Conservation (phyloP, 2,329 filamentous ascomycete species). For the Verticillium dahliae region DNA sequence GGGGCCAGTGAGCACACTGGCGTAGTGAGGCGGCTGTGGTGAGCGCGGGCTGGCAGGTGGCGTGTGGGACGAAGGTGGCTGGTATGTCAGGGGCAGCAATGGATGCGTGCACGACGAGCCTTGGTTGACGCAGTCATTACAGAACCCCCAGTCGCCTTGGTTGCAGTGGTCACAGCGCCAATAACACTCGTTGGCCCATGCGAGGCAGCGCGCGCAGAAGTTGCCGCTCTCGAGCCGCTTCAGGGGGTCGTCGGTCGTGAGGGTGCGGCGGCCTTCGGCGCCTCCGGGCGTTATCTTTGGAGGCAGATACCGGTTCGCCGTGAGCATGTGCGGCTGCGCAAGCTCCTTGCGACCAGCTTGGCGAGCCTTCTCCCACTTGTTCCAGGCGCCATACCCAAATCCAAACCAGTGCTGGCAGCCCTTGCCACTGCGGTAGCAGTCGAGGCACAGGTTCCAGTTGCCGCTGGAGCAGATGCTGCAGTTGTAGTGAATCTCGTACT, state of each 20-base stretch:
- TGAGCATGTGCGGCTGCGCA: constrained; percentile 51
- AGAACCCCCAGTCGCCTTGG: constrained; percentile 92
- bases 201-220: constrained; percentile 73
- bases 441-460: constrained; percentile 70
- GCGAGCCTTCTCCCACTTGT: constrained; percentile 54
- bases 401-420: constrained; percentile 87
- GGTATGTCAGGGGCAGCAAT: constrained; percentile 68
- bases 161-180: constrained; percentile 88
- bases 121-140: constrained; percentile 78
- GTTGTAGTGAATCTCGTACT: constrained; percentile 82
- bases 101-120: constrained; percentile 77
- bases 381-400: constrained; percentile 68
- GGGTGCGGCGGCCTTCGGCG: constrained; percentile 47
- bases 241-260: constrained; percentile 62
- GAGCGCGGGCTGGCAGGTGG: constrained; percentile 35
- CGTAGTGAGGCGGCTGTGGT: constrained; percentile 35
- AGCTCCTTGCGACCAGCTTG: constrained; percentile 29
- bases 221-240: constrained; percentile 68
- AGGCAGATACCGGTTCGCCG: constrained; percentile 47
- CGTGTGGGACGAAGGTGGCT: constrained; percentile 26
- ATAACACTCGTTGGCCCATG: constrained; percentile 74
- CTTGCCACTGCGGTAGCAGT: constrained; percentile 69
- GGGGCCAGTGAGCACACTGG: constrained; percentile 40
- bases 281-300: constrained; percentile 43
- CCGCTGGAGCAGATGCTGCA: constrained; percentile 66